These are phyloP conservation scores for Hamamelis virginiana DNA, from an alignment of 164 flowering plant genomes.

Conservation along the genomic window DNA sequence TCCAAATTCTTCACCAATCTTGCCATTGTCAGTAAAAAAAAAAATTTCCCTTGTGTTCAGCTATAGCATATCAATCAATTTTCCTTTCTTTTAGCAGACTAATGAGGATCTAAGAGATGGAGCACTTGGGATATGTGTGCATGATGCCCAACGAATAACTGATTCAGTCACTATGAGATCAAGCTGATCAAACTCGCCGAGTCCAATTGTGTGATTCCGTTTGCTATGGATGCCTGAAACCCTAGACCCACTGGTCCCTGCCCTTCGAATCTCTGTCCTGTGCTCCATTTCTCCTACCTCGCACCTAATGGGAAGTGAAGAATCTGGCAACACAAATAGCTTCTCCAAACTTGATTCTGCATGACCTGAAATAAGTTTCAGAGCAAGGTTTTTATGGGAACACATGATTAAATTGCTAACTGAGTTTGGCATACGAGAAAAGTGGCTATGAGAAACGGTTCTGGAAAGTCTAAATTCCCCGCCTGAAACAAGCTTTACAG, in stretches of 20 bases:
- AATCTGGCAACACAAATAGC: constrained; percentile 29
- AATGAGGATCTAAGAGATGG: constrained; percentile 76
- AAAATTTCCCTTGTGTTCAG: background rate
- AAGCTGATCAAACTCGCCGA: constrained; percentile 73
- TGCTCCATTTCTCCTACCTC: constrained; percentile 22
- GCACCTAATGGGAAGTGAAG: constrained; percentile 17
- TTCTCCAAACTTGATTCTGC: constrained; percentile 41
- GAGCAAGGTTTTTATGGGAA: background rate
- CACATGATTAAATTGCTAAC: background rate
- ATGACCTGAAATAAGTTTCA: background rate
- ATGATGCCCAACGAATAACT: constrained; percentile 89
- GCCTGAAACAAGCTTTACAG: too few relatives aligned
- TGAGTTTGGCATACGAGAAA: background rate
- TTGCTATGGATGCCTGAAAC: constrained; percentile 49
- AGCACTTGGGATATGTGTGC: constrained; percentile 66
- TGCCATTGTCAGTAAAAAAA: background rate
- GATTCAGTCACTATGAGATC: constrained; percentile 75
- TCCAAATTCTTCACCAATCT: too few relatives aligned
- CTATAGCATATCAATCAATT: background rate
- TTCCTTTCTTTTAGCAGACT: constrained; percentile 47
- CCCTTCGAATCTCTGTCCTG: constrained; percentile 31
- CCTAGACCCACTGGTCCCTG: constrained; percentile 32
- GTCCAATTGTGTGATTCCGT: constrained; percentile 82
- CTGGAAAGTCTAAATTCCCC: too few relatives aligned
- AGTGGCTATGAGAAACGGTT: background rate